Conservation (phyloP, 768 basidiomycete species). For the Mycena haematopus region DNA sequence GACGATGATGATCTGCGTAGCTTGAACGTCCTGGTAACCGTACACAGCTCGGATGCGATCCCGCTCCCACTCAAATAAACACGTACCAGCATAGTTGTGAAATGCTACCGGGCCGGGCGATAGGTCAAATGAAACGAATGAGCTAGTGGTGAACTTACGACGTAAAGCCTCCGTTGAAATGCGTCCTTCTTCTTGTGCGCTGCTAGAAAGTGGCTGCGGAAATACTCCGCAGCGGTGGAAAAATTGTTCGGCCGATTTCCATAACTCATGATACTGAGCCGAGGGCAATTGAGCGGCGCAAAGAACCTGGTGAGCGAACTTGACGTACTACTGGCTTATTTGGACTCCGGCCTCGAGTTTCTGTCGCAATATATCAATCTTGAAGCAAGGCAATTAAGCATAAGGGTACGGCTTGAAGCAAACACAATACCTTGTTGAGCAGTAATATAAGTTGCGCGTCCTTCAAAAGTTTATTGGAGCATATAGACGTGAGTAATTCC, state of each 20-base stretch:
- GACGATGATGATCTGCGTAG: conserved; percentile 69
- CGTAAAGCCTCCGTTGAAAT: conserved; percentile 64
- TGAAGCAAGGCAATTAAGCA: conserved; percentile 12
- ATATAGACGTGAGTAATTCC: conserved; percentile 77
- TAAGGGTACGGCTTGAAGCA: conserved; percentile 23
- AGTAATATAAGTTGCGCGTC: conserved; percentile 77
- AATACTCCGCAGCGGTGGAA: conserved; percentile 76
- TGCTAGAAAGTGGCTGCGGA: conserved; percentile 84
- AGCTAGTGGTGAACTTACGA: conserved; percentile 50
- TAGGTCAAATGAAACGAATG: conserved; percentile 13
- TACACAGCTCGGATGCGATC: conserved; percentile 17
- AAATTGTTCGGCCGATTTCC: conserved; percentile 75
- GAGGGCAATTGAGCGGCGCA: conserved; percentile 12
- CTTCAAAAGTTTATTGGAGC: conserved; percentile 75
- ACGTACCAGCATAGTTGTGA: conserved; percentile 70
- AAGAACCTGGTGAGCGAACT: conserved; percentile 4
- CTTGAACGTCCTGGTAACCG: conserved; percentile 63
- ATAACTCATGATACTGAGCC: conserved; percentile 74
- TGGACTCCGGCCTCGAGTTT: conserved; percentile 72
- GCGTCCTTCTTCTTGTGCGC: conserved; percentile 72
- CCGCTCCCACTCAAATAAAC: conserved; percentile 8
- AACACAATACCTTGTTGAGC: conserved; percentile 72
- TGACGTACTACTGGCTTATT: conserved; percentile 78
- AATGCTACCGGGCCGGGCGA: conserved; percentile 52
- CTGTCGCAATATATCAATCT: conserved; percentile 76